Conservation (phyloP, 2,329 filamentous ascomycete species). For the Trichoderma sp. region DNA sequence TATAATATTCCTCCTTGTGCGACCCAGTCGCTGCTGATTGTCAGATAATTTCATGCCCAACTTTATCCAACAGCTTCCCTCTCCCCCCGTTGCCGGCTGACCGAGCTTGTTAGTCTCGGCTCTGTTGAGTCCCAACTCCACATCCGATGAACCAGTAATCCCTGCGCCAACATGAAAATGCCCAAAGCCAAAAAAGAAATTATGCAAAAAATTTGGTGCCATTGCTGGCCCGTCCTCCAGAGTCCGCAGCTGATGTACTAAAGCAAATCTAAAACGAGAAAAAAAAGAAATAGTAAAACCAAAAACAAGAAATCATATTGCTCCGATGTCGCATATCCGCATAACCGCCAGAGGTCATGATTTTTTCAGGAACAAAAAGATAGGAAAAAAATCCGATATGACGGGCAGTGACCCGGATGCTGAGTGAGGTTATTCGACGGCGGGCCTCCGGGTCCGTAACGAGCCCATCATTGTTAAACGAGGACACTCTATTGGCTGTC, state of each 20-base stretch:
- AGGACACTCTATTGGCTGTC: constrained; percentile 24
- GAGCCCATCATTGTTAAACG: background rate
- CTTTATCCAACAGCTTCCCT: background rate
- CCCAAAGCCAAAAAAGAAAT: background rate
- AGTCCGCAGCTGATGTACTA: background rate
- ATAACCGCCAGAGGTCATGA: background rate
- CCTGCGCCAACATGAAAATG: constrained; percentile 9
- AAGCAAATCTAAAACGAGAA: constrained; percentile 10
- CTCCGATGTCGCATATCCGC: constrained; percentile 12
- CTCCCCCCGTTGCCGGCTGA: constrained; percentile 7
- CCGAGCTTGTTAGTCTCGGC: constrained; percentile 13
- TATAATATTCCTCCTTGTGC: background rate
- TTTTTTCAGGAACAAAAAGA: background rate
- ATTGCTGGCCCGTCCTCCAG: constrained; percentile 18
- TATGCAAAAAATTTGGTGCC: constrained; percentile 17
- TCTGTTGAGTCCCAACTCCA: constrained; percentile 20
- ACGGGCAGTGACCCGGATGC: background rate
- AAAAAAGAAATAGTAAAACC: background rate
- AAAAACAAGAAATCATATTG: background rate
- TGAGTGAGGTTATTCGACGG: background rate
- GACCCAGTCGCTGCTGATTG: constrained; percentile 1
- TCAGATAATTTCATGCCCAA: constrained; percentile 17
- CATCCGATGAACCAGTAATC: background rate
- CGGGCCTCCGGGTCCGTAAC: background rate
- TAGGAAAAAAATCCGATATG: background rate